Conservation (phyloP, 2,329 filamentous ascomycete species). For the Ophiostoma tasmaniense region DNA sequence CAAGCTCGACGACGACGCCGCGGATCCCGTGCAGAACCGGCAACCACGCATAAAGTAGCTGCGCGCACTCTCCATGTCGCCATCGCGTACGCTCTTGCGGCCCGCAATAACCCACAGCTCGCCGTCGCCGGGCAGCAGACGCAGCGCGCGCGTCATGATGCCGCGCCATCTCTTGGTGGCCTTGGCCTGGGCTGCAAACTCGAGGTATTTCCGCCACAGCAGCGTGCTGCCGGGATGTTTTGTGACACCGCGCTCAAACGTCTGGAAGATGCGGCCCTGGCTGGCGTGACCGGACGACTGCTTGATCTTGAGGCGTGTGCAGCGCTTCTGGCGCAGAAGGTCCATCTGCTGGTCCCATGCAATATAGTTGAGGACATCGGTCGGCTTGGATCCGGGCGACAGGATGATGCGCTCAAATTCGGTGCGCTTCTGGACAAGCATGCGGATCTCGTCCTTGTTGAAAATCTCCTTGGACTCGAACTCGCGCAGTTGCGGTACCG, state of each 20-base stretch:
- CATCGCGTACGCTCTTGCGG: slow-evolving; percentile 65
- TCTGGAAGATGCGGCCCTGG: slow-evolving; percentile 76
- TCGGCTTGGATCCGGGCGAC: slow-evolving; percentile 64
- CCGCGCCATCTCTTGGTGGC: slow-evolving; percentile 58
- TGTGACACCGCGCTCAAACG: slow-evolving; percentile 77
- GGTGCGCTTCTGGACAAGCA: slow-evolving; percentile 81
- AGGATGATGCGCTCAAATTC: slow-evolving; percentile 90
- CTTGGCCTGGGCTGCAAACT: slow-evolving; percentile 63
- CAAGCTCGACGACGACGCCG: slow-evolving; percentile 42
- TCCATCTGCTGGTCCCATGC: slow-evolving; percentile 64
- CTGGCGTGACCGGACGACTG: slow-evolving; percentile 59
- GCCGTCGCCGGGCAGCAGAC: slow-evolving; percentile 75
- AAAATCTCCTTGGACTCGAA: slow-evolving; percentile 91
- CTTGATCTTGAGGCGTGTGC: slow-evolving; percentile 70
- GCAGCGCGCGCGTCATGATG: slow-evolving; percentile 59
- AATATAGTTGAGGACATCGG: slow-evolving; percentile 79
- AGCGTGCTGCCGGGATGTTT: slow-evolving; percentile 74
- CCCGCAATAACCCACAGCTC: slow-evolving; percentile 84
- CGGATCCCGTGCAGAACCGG: slow-evolving; percentile 66
- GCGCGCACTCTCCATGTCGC: slow-evolving; percentile 79
- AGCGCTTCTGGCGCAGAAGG: slow-evolving; percentile 69
- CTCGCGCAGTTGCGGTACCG: slow-evolving; percentile 84
- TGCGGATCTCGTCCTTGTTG: slow-evolving; percentile 78
- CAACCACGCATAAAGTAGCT: slow-evolving; percentile 82
- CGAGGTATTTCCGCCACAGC: slow-evolving; percentile 85